A percentile compares a stretch with the other conserved stretches of the same genome.
These are phyloP conservation scores for Eimeria nieschulzi DNA, from an alignment of 169 alveolate species.

Conservation along the genomic window DNA sequence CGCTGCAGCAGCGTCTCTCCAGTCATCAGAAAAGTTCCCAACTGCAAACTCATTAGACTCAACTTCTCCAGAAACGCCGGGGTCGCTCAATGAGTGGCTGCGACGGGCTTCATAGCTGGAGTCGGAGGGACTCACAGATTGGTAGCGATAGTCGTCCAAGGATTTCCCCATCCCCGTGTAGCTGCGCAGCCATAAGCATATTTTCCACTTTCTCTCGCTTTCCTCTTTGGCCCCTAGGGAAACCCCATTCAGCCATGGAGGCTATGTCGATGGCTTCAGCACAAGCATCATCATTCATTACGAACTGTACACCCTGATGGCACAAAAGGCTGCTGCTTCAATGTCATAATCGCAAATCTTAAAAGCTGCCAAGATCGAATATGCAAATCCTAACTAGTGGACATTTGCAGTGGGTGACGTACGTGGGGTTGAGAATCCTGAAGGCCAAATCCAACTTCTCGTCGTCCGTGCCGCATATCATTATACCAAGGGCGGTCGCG, in stretches of 20 bases:
- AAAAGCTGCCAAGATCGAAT: no score
- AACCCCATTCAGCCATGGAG: not conserved
- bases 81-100: no score
- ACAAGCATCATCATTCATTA: no score
- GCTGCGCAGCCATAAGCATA: conserved; percentile 15
- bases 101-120: no score
- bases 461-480: conserved; percentile 78
- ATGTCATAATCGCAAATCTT: no score
- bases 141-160: conserved; percentile 48
- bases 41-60: no score
- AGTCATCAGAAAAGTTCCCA: no score
- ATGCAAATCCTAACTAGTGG: no score
- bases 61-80: no score
- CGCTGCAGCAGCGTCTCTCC: no score
- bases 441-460: conserved; percentile 75
- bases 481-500: conserved; percentile 74
- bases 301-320: no score
- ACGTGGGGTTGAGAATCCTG: conserved; percentile 74
- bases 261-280: not conserved
- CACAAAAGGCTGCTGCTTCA: no score
- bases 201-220: not conserved
- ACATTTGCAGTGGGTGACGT: not conserved
- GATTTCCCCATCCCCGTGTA: conserved; percentile 53
- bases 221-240: not conserved
- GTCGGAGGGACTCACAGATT: conserved; percentile 29